Base-by-base conservation (phyloP, 2,329 filamentous ascomycete species). In the Neofusicoccum umdonicola region DNA sequence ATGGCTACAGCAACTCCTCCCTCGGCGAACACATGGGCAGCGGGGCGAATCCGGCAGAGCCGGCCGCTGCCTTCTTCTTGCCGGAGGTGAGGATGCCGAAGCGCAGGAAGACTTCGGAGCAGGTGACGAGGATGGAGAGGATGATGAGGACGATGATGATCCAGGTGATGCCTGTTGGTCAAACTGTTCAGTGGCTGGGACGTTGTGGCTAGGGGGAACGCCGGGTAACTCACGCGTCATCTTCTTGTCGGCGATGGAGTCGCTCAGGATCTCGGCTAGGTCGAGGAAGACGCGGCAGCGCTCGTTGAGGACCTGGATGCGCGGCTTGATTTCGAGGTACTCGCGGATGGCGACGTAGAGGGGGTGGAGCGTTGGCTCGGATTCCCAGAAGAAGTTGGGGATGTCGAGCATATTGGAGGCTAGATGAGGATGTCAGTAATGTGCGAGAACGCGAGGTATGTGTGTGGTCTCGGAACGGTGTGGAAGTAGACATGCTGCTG, bases 311-410 rank as follows among this genome's bases (percentile, higher is more conserved):
- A 98, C 93, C 77, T 96, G 92, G 75, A 97, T 97, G 63, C 95
- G 92, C 7, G 90, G 92, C 73, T 96, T 94, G 76, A 99, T 98
- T 74, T 99, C 95, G 66, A 99, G 89, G 74, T 99, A 99, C 77
- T 98, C 95, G 71, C 95, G 91, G 58, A 98, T 92, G 66, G 93
- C 95, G 66, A 88, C 89, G 81, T 99, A 99, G 34, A 99, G 88
- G 0, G 95, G 95, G 75, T 97, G 92, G 0, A 99, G 84, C 0
- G 92, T 97, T 17, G 95, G 95, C 75, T 99, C 95, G 11, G 91
- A 91, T 76, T 98, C 93, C 95, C 95, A 99, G 84, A 98, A 96
- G 84, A 97, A 97, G 76, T 94, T 96, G 66, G 94, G 94, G 0
- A 96, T 92, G 77, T 97, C 93, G 65, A 97, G 89, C 76, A 97